phyloP scores from a whole-genome alignment of 2,329 filamentous ascomycete genomes.

The Epicoccum sorghinum region DNA sequence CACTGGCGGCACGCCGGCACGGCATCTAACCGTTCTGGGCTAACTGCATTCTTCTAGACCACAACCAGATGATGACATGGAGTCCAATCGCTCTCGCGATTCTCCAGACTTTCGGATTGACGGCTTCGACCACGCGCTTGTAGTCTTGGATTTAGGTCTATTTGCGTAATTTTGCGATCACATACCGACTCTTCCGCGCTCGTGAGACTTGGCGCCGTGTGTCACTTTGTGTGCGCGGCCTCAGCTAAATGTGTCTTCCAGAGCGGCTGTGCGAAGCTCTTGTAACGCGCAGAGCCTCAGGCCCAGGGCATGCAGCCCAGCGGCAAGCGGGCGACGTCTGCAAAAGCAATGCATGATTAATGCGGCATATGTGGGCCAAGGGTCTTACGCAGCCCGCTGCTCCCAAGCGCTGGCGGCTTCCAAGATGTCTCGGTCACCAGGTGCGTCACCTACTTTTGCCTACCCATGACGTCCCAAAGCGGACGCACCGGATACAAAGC shows the following conservation, averaged over 20 bases:
- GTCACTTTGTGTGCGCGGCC: not conserved
- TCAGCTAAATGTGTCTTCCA: constrained; percentile 6
- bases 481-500: constrained; percentile 30
- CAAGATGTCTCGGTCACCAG: constrained; percentile 12
- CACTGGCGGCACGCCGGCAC: constrained; percentile 15
- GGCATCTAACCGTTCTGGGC: constrained; percentile 16
- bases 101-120: constrained; percentile 29
- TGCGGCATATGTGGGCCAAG: constrained; percentile 9
- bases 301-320: constrained; percentile 6
- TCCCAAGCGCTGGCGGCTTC: constrained; percentile 23
- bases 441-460: constrained; percentile 21
- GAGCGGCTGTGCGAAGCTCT: constrained; percentile 1
- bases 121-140: constrained; percentile 19
- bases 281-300: constrained; percentile 17
- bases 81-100: constrained; percentile 32
- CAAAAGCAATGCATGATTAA: constrained; percentile 16
- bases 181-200: constrained; percentile 13
- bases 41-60: constrained; percentile 26
- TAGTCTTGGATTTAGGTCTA: constrained; percentile 14
- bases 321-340: constrained; percentile 5
- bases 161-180: constrained; percentile 15
- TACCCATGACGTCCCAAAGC: constrained; percentile 26
- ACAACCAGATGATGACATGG: constrained; percentile 40
- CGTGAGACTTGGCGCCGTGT: not conserved
- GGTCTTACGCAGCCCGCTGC: constrained; percentile 7